These are phyloP conservation scores for Grosmannia huntii DNA, from an alignment of 2,329 filamentous ascomycete species.

Conservation along the genomic window DNA sequence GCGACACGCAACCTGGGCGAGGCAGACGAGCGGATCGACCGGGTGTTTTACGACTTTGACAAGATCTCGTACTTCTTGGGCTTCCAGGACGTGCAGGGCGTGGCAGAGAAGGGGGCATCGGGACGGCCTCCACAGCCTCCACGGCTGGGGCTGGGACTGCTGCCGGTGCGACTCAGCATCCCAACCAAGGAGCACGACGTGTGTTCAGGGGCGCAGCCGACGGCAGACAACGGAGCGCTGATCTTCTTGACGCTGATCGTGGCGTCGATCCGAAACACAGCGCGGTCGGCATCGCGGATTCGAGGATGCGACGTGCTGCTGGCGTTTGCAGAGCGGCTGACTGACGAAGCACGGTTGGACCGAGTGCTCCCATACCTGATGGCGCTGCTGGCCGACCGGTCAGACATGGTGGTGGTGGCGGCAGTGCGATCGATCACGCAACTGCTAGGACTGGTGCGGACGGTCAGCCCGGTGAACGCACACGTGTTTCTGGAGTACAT, in stretches of 20 bases:
- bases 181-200: constrained; percentile 69
- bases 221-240: constrained; percentile 75
- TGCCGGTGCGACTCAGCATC: constrained; percentile 75
- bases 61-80: constrained; percentile 94
- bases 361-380: constrained; percentile 85
- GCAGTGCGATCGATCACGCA: constrained; percentile 81
- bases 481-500: constrained; percentile 59
- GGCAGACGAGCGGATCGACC: constrained; percentile 85
- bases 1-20: constrained; percentile 64
- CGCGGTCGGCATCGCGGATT: constrained; percentile 73
- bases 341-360: constrained; percentile 92
- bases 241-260: constrained; percentile 86
- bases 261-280: constrained; percentile 78
- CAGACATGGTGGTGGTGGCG: constrained; percentile 73
- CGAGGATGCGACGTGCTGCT: constrained; percentile 84
- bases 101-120: neutral
- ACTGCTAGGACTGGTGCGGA: constrained; percentile 70
- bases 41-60: constrained; percentile 89
- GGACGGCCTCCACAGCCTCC: constrained; percentile 17
- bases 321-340: constrained; percentile 80
- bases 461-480: constrained; percentile 69
- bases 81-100: constrained; percentile 38
- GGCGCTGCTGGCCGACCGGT: constrained; percentile 65
- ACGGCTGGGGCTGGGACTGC: constrained; percentile 46
- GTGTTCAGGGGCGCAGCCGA: constrained; percentile 44